Percentiles rank a stretch among this genome's conserved stretches.
Conservation (phyloP, 2,329 filamentous ascomycete species). For the Paraphaeosphaeria sporulosa region DNA sequence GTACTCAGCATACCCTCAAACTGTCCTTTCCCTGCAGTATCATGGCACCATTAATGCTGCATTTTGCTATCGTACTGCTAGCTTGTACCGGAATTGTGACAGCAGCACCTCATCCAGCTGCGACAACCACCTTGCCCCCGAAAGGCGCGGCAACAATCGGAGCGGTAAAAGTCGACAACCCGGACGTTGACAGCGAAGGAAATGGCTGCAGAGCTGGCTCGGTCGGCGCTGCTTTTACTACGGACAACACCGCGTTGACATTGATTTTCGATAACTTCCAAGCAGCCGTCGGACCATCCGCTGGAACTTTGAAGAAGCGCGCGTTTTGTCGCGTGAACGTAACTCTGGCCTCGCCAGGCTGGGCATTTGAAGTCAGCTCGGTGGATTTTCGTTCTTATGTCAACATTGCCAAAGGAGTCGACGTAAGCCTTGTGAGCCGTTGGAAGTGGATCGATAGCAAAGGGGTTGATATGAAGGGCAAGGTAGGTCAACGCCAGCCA, state of each 20-base stretch:
- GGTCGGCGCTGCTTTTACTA: conserved; percentile 28
- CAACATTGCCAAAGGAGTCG: conserved; percentile 27
- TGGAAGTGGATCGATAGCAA: conserved; percentile 40
- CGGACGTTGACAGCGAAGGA: conserved; percentile 34
- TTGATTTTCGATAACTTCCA: conserved; percentile 36
- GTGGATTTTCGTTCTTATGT: conserved; percentile 37
- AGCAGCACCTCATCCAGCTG: conserved; percentile 7
- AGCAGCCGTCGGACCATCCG: conserved; percentile 34
- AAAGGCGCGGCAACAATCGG: conserved; percentile 21
- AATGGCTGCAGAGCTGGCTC: conserved; percentile 31
- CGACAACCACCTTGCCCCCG: conserved; percentile 18
- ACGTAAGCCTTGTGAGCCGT: conserved; percentile 34
- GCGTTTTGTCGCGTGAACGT: conserved; percentile 37
- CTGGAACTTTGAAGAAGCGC: conserved; percentile 24
- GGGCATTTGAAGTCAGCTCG: conserved; percentile 33
- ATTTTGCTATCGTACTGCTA: background rate
- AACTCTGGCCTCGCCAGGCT: conserved; percentile 30
- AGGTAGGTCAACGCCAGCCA: conserved; percentile 21
- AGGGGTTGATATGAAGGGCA: conserved; percentile 32
- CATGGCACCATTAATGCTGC: conserved; percentile 1
- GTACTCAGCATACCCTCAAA: background rate
- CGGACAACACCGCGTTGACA: conserved; percentile 34
- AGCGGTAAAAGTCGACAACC: conserved; percentile 19
- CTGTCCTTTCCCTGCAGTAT: background rate
- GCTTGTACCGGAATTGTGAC: background rate